Conservation (phyloP, 257 asterid species). For the Nicotiana undulata region DNA sequence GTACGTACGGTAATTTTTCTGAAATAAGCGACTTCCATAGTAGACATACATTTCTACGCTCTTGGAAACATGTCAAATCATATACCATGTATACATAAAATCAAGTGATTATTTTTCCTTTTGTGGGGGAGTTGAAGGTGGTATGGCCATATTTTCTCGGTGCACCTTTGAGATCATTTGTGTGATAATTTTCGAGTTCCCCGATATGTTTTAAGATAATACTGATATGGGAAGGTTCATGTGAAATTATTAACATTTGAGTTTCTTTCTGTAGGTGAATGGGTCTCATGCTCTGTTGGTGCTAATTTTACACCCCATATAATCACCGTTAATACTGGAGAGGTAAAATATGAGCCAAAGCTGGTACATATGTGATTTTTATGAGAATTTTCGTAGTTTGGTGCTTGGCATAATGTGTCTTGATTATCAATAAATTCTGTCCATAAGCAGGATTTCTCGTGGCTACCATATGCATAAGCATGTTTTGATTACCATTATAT, state of each 20-base stretch:
- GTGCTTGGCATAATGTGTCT: background rate
- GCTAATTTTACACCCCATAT: slow-evolving; percentile 84
- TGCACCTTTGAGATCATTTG: too few species aligned
- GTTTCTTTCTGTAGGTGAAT: slow-evolving; percentile 50
- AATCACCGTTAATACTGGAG: slow-evolving; percentile 74
- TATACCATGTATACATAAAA: too few species aligned
- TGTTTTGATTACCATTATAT: background rate
- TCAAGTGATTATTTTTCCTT: too few species aligned
- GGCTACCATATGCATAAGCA: background rate
- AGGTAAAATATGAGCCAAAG: slow-evolving; percentile 35
- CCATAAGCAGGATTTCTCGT: background rate
- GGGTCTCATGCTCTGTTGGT: slow-evolving; percentile 77
- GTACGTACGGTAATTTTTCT: too few species aligned
- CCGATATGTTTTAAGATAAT: background rate
- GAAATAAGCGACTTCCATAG: too few species aligned
- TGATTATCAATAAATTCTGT: background rate
- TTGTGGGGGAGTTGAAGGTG: background rate
- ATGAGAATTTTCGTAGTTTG: background rate
- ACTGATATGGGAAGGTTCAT: background rate
- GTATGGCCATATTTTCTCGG: too few species aligned
- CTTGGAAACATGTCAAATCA: too few species aligned
- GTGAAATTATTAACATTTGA: slow-evolving; percentile 4
- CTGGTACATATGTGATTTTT: background rate
- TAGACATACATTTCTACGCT: too few species aligned
- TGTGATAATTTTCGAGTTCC: too few species aligned